A percentile compares a stretch with the other conserved stretches of the same genome.
These are phyloP conservation scores for Setomelanomma holmii DNA, from an alignment of 2,329 filamentous ascomycete species.

Conservation along the genomic window DNA sequence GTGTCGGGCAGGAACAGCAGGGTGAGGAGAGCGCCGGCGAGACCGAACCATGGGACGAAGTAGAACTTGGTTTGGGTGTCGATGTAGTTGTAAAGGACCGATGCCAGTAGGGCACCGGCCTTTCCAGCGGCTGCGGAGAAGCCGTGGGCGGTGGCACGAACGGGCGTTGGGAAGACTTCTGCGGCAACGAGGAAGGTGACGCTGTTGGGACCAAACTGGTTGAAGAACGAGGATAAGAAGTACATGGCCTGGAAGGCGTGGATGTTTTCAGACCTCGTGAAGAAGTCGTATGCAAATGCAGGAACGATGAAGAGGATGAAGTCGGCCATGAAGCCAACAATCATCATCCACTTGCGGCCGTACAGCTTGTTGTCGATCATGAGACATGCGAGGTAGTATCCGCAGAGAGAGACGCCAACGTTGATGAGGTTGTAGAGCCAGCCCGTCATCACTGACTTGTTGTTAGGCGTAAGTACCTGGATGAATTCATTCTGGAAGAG, in stretches of 20 bases:
- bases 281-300: conserved; percentile 87
- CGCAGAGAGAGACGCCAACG: conserved; percentile 80
- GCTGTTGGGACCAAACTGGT: conserved; percentile 96
- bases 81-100: conserved; percentile 95
- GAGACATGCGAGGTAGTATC: conserved; percentile 90
- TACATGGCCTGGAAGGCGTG: conserved; percentile 98
- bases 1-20: conserved; percentile 92
- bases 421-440: conserved; percentile 97
- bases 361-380: conserved; percentile 97
- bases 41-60: conserved; percentile 94
- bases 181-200: conserved; percentile 96
- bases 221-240: conserved; percentile 97
- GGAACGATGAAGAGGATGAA: conserved; percentile 94
- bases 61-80: conserved; percentile 83
- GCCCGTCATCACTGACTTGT: conserved; percentile 77
- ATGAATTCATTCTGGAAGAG: conserved; percentile 95
- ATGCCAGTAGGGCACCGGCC: conserved; percentile 82
- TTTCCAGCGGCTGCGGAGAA: conserved; percentile 94
- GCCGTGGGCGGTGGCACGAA: conserved; percentile 92
- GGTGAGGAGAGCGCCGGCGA: conserved; percentile 83
- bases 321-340: conserved; percentile 88
- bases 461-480: conserved; percentile 73
- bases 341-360: conserved; percentile 95
- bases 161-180: conserved; percentile 93
- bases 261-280: conserved; percentile 73